Percentiles rank a stretch among this genome's conserved stretches.
phyloP scores from a whole-genome alignment of 805 yeast species.

The Teunomyces cretensis region DNA sequence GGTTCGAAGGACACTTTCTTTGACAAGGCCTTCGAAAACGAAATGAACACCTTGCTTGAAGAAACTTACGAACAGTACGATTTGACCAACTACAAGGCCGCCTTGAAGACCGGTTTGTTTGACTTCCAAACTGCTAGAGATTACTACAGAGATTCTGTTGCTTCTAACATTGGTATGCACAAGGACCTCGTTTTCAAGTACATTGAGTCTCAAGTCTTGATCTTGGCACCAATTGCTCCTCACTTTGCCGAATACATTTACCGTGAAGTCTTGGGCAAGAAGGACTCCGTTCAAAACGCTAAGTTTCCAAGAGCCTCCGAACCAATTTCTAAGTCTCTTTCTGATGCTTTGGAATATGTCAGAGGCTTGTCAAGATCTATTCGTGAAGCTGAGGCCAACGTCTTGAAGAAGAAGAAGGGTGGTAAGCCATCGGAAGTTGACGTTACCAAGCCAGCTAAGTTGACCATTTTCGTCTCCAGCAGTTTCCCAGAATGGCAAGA shows the following conservation, averaged over 20 bases:
- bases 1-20: conserved; percentile 62
- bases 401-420: conserved; percentile 80
- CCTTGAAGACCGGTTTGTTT: conserved; percentile 86
- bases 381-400: conserved; percentile 90
- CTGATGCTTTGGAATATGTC: conserved; percentile 75
- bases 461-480: conserved; percentile 71
- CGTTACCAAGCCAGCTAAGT: conserved; percentile 64
- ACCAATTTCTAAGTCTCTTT: conserved; percentile 59
- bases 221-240: conserved; percentile 91
- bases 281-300: conserved; percentile 68
- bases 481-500: conserved; percentile 78
- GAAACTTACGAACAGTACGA: conserved; percentile 70
- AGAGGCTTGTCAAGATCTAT: conserved; percentile 76
- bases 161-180: conserved; percentile 66
- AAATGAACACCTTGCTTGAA: conserved; percentile 80
- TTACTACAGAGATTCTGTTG: conserved; percentile 83
- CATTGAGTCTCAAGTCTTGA: conserved; percentile 80
- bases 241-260: conserved; percentile 91
- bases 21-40: conserved; percentile 89
- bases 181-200: conserved; percentile 75
- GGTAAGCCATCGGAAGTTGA: conserved; percentile 76
- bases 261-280: conserved; percentile 73
- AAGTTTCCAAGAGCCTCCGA: conserved; percentile 75
- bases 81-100: conserved; percentile 78
- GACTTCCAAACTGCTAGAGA: conserved; percentile 96